Conservation (phyloP, 805 yeast species). For the Spathaspora passalidarum region DNA sequence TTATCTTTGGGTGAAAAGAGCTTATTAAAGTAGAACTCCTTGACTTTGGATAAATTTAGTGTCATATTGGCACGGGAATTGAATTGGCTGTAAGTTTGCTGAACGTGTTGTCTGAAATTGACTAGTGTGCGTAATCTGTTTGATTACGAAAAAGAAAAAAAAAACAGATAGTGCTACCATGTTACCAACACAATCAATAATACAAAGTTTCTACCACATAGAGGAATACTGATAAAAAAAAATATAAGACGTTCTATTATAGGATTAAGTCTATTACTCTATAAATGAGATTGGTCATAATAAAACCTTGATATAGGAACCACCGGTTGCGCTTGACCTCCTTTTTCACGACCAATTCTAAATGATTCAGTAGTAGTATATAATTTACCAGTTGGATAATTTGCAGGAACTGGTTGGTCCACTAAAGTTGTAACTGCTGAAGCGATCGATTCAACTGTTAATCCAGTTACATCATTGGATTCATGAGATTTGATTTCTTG, state of each 20-base stretch:
- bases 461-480: not conserved
- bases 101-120: not conserved
- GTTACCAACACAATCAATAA: too few relatives aligned
- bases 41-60: slow-evolving; percentile 25
- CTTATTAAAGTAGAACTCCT: slow-evolving; percentile 28
- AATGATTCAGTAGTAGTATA: slow-evolving; percentile 50
- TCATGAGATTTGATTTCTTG: not conserved
- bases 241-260: too few relatives aligned
- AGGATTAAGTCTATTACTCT: slow-evolving; percentile 5
- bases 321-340: slow-evolving; percentile 62
- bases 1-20: slow-evolving; percentile 18
- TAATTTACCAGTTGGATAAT: slow-evolving; percentile 48
- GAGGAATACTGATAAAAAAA: too few relatives aligned
- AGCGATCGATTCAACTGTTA: not conserved
- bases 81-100: not conserved
- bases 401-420: slow-evolving; percentile 28
- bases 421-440: slow-evolving; percentile 15
- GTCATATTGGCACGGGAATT: too few relatives aligned
- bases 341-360: slow-evolving; percentile 50
- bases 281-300: slow-evolving; percentile 19
- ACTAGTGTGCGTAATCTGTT: too few relatives aligned
- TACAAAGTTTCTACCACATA: too few relatives aligned
- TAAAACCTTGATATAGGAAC: slow-evolving; percentile 22
- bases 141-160: too few relatives aligned
- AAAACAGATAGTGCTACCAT: too few relatives aligned